phyloP scores from a whole-genome alignment of 345 rosid species.

The Crucihimalaya himalaica region DNA sequence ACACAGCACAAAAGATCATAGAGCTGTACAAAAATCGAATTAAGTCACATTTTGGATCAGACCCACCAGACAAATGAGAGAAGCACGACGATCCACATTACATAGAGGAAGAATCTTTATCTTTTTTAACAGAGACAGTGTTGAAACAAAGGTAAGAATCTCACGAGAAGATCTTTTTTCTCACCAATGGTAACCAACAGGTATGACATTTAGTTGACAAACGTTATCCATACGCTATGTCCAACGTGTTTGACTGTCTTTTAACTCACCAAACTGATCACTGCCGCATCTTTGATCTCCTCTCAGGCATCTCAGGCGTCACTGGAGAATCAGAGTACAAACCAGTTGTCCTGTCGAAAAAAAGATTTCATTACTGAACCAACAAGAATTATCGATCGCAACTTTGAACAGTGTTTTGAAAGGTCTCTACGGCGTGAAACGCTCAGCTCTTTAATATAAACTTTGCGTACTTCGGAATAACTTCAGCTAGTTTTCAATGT shows the following conservation, averaged over 20 bases:
- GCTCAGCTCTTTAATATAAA: not conserved
- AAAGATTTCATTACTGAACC: constrained; percentile 1
- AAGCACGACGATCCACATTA: constrained; percentile 29
- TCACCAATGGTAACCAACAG: not conserved
- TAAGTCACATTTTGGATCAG: constrained; percentile 22
- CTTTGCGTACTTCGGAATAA: not conserved
- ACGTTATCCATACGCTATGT: constrained; percentile 16
- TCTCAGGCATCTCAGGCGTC: constrained; percentile 11
- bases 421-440: not conserved
- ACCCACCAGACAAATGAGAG: constrained; percentile 10
- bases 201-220: constrained; percentile 7
- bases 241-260: constrained; percentile 1
- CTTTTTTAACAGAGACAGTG: constrained; percentile 7
- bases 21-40: constrained; percentile 29
- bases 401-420: not conserved
- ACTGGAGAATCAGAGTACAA: constrained; percentile 30
- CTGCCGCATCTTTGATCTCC: constrained; percentile 15
- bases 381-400: not conserved
- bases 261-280: constrained; percentile 21
- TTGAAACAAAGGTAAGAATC: not conserved
- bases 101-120: constrained; percentile 9
- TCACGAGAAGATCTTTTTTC: not conserved
- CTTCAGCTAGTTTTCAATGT: not conserved
- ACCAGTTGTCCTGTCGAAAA: constrained; percentile 53
- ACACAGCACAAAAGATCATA: constrained; percentile 30